These are phyloP conservation scores for Huiozyma sinensis DNA, from an alignment of 805 yeast species.

Conservation along the genomic window DNA sequence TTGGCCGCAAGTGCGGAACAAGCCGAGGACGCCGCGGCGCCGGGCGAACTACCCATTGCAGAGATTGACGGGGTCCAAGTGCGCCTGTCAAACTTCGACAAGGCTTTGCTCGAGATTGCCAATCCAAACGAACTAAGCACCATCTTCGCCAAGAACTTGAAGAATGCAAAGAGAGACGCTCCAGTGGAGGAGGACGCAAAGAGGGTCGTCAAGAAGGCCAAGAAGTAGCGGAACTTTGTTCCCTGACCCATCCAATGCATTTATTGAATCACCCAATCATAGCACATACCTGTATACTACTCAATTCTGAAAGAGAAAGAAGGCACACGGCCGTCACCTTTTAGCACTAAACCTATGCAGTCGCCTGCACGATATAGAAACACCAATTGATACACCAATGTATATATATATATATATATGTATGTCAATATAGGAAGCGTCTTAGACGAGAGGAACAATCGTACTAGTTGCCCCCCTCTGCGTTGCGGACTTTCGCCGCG, in stretches of 20 bases:
- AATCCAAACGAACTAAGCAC: constrained; percentile 58
- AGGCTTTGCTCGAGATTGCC: constrained; percentile 74
- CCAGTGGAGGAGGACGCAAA: constrained; percentile 11
- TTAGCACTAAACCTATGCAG: too few species aligned
- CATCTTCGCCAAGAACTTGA: constrained; percentile 48
- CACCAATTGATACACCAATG: too few species aligned
- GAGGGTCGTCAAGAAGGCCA: constrained; percentile 11
- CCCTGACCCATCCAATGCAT: too few species aligned
- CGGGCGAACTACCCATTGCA: constrained; percentile 1
- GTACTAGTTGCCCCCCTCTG: constrained; percentile 27
- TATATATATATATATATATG: too few species aligned
- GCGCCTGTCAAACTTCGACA: constrained; percentile 52
- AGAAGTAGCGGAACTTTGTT: constrained; percentile 5
- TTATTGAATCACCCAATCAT: too few species aligned
- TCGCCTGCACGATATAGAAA: too few species aligned
- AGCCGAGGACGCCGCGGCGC: constrained; percentile 18
- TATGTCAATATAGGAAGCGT: too few species aligned
- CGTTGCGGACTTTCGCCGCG: constrained; percentile 22
- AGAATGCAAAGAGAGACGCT: constrained; percentile 27
- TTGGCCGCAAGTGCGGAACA: constrained; percentile 22
- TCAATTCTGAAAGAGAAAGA: too few species aligned
- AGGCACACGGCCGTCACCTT: too few species aligned
- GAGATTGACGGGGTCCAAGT: constrained; percentile 31
- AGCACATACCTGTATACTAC: too few species aligned
- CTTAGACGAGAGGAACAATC: constrained; percentile 19